phyloP scores from a whole-genome alignment of 345 rosid species.

The Arabidopsis suecica region DNA sequence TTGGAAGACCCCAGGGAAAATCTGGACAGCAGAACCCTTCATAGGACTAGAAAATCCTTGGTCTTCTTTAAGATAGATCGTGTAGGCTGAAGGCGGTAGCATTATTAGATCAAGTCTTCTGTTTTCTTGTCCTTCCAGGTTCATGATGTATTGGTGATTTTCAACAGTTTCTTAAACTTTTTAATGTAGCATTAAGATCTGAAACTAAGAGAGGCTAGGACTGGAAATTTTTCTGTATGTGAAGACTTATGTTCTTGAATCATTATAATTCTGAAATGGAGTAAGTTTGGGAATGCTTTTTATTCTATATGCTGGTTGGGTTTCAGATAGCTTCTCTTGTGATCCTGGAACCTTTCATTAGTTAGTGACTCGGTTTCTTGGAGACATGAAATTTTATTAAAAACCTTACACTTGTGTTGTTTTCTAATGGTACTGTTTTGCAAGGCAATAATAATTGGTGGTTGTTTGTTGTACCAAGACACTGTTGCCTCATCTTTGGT shows the following conservation, averaged over 20 bases:
- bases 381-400: conserved; percentile 2
- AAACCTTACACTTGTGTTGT: background rate
- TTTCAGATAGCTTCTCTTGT: conserved; percentile 20
- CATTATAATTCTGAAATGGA: conserved; percentile 1
- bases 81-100: conserved; percentile 3
- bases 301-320: conserved; percentile 16
- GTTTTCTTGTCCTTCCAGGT: conserved; percentile 12
- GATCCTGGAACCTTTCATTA: conserved; percentile 5
- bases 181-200: background rate
- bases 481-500: conserved; percentile 26
- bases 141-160: conserved; percentile 8
- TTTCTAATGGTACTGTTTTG: conserved; percentile 30
- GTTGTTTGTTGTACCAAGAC: conserved; percentile 41
- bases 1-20: background rate
- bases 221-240: background rate
- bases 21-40: conserved; percentile 1
- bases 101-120: background rate
- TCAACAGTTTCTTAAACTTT: conserved; percentile 9
- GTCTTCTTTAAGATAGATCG: conserved; percentile 7
- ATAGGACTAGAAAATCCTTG: background rate
- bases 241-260: background rate
- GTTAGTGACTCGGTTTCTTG: conserved; percentile 11
- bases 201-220: conserved; percentile 8
- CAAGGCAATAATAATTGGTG: conserved; percentile 35
- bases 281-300: conserved; percentile 14